A percentile compares a stretch with the other conserved stretches of the same genome.
Evolutionary conservation across 2,329 filamentous ascomycete genomes (phyloP).

Genomic region (Fusarium vanettenii): DNA sequence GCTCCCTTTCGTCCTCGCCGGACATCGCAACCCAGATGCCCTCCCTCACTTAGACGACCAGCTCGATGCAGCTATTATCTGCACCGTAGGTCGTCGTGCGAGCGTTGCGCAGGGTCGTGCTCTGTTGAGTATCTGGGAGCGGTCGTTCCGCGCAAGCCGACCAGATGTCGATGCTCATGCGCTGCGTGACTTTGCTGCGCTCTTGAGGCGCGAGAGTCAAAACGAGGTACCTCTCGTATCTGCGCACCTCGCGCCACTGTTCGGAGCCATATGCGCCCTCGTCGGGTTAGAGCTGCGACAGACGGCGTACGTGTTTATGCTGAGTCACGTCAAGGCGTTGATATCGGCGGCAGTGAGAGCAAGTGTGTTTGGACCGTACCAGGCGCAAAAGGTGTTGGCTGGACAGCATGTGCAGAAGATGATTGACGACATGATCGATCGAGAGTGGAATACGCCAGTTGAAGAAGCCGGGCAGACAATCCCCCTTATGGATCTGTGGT

Average conservation of each 20-base stretch:
- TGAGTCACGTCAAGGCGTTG: constrained; percentile 81
- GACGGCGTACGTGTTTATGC: constrained; percentile 79
- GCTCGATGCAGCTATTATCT: constrained; percentile 80
- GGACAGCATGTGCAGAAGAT: constrained; percentile 66
- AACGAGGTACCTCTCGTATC: constrained; percentile 57
- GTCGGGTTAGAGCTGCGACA: constrained; percentile 70
- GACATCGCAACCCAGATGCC: constrained; percentile 64
- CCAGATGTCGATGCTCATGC: constrained; percentile 43
- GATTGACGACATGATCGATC: constrained; percentile 68
- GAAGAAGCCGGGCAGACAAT: constrained; percentile 80
- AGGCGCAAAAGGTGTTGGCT: constrained; percentile 79
- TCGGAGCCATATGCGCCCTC: constrained; percentile 73
- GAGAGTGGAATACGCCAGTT: constrained; percentile 68
- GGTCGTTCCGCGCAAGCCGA: constrained; percentile 66
- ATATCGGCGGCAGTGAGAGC: constrained; percentile 82
- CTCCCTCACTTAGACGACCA: constrained; percentile 76
- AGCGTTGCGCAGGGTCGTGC: constrained; percentile 82
- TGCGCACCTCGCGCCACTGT: constrained; percentile 78
- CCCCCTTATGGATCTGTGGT: constrained; percentile 84
- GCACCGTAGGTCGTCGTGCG: constrained; percentile 81
- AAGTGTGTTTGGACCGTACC: constrained; percentile 83
- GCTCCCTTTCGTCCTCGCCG: constrained; percentile 79
- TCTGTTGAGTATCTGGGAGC: constrained; percentile 80
- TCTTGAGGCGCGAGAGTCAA: constrained; percentile 47
- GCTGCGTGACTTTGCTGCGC: constrained; percentile 50